Evolutionary conservation across 306 rosid species (phyloP), one percentile per base, ranked within the genome.

Genomic region (Sechiopsis laciniata): DNA sequence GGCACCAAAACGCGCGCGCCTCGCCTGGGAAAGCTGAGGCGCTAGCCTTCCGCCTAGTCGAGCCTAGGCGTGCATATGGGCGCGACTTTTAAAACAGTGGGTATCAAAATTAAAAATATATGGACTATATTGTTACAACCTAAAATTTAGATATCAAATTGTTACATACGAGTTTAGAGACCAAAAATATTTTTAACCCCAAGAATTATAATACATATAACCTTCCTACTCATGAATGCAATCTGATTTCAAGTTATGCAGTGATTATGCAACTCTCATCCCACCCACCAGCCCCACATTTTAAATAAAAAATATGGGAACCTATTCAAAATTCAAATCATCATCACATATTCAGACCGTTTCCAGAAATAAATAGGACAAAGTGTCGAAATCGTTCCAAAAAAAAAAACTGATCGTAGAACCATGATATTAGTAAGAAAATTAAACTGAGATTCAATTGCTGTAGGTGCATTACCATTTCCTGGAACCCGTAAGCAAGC

Each of bases 401-500:
- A 2, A 26, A 26, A 24, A 22, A 17, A 46, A 42, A 68, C 6
- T 19, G 8, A 5, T 22, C 9, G 50, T 14, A 70, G 16, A 22
- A 26, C 72, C 13, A 69, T 6, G 11, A 21, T 26, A 26, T 26
- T 26, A 48, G 56, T 6, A 22, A 22, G 10, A 20, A 40, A 20
- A 71, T 14, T 52, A 7, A 42, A 46, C 57, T 59, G 22, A 32
- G 51, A 58, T 16, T 35, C 20, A 59, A 55, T 48, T 45, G 15
- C 26, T 68, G 55, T 61, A 67, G 50, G 22, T 13, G 17, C 83
- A 54, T 26, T 76, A 85, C 87, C 85, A 71, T 85, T 69, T 81
- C 89, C 83, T 0, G 85, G 89, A 66, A 85, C 85, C 80, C 84
- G 77, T 80, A 85, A 83, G 78, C 89, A 83, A 2, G 85, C 87